A percentile compares a stretch with the other conserved stretches of the same genome.
Conservation (phyloP, 345 rosid genomes). For the Arabis alpina region DNA sequence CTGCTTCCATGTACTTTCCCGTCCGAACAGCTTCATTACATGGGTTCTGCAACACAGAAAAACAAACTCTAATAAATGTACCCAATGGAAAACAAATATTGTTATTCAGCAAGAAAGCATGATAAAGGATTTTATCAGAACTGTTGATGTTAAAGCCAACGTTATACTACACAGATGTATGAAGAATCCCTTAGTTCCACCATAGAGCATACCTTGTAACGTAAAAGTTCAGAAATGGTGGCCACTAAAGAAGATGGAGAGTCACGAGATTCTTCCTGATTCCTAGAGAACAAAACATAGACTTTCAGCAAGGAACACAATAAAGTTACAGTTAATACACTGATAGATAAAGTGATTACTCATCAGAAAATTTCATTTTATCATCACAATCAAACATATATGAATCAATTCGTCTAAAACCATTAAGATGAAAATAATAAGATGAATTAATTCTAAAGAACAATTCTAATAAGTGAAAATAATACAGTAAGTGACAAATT, state of each 20-base stretch:
- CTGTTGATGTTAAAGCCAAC: conserved; percentile 6
- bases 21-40: conserved; percentile 85
- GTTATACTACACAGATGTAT: conserved; percentile 18
- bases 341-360: conserved; percentile 49
- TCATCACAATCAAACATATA: too few relatives aligned
- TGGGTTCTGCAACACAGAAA: conserved; percentile 55
- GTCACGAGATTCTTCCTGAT: conserved; percentile 45
- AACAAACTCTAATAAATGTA: conserved; percentile 15
- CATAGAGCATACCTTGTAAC: conserved; percentile 55
- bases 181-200: conserved; percentile 13
- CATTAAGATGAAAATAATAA: too few relatives aligned
- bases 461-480: too few relatives aligned
- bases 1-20: conserved; percentile 72
- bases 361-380: too few relatives aligned
- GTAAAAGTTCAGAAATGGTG: conserved; percentile 65
- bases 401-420: too few relatives aligned
- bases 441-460: too few relatives aligned
- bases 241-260: conserved; percentile 61
- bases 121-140: conserved; percentile 15
- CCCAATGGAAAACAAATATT: neutral
- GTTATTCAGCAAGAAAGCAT: conserved; percentile 11
- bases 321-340: conserved; percentile 35
- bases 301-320: conserved; percentile 33
- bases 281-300: conserved; percentile 31
- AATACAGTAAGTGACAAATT: too few relatives aligned